Percentiles rank a stretch among this genome's conserved stretches.
Conservation (phyloP, 805 yeast species). For the Grigorovia humatica region DNA sequence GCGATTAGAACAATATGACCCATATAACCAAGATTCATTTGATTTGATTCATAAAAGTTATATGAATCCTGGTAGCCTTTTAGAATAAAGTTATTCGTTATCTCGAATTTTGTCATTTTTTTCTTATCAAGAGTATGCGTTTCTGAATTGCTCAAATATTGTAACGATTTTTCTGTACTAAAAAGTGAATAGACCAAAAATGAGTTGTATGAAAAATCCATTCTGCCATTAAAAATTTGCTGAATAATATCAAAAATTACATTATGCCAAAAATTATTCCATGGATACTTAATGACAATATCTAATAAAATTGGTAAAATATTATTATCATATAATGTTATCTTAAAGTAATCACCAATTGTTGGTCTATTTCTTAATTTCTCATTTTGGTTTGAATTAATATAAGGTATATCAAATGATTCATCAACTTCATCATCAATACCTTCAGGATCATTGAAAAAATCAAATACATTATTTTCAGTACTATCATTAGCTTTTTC, state of each 20-base stretch:
- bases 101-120: conserved; percentile 30
- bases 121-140: conserved; percentile 31
- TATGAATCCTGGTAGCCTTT: conserved; percentile 52
- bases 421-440: conserved; percentile 29
- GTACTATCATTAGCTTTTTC: conserved; percentile 13
- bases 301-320: conserved; percentile 54
- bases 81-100: conserved; percentile 46
- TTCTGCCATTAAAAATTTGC: conserved; percentile 79
- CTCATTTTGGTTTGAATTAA: conserved; percentile 29
- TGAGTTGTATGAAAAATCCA: conserved; percentile 76
- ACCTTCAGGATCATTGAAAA: conserved; percentile 37
- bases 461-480: conserved; percentile 25
- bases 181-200: conserved; percentile 40
- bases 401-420: conserved; percentile 27
- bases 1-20: conserved; percentile 89
- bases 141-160: background rate
- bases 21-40: conserved; percentile 80
- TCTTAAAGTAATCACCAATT: conserved; percentile 79
- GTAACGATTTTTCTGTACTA: conserved; percentile 7
- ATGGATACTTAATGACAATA: conserved; percentile 76
- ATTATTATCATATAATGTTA: conserved; percentile 62
- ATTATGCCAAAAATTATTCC: conserved; percentile 94
- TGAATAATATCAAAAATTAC: conserved; percentile 94
- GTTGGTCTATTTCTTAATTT: conserved; percentile 48
- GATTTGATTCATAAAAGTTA: conserved; percentile 46